These are phyloP conservation scores for Pachysandra terminalis DNA, from an alignment of 164 flowering plant genomes.

Conservation along the genomic window DNA sequence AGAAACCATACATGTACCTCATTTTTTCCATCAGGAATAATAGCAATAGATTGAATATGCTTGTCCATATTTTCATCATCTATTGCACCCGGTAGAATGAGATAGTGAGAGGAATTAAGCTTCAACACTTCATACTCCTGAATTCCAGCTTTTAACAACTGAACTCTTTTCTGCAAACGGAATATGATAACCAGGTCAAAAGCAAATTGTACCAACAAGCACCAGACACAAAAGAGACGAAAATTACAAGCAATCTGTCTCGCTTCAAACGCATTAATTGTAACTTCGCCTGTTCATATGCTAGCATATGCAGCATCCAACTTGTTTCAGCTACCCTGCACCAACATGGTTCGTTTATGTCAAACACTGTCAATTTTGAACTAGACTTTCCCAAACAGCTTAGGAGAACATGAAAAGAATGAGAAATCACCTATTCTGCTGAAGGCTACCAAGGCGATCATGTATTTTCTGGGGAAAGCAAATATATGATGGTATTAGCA, in stretches of 20 bases:
- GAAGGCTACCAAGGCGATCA: conserved; percentile 17
- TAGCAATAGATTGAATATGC: conserved; percentile 12
- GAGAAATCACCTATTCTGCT: conserved; percentile 40
- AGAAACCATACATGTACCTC: conserved; percentile 25
- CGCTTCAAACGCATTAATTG: conserved; percentile 45
- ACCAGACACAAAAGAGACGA: conserved; percentile 3
- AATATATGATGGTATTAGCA: conserved; percentile 10
- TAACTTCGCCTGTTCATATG: conserved; percentile 48
- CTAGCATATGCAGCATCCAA: conserved; percentile 33
- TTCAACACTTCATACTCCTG: conserved; percentile 42
- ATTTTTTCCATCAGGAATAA: conserved; percentile 14
- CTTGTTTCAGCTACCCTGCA: conserved; percentile 57
- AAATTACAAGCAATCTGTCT: conserved; percentile 46
- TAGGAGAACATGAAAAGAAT: not conserved
- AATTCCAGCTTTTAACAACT: conserved; percentile 38
- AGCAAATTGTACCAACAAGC: not conserved
- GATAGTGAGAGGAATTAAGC: conserved; percentile 15
- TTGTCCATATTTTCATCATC: conserved; percentile 19
- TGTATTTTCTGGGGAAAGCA: conserved; percentile 31
- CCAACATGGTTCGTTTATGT: conserved; percentile 6
- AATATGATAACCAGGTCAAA: conserved; percentile 6
- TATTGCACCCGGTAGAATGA: conserved; percentile 9
- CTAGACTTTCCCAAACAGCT: not conserved
- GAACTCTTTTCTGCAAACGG: conserved; percentile 45
- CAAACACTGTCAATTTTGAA: not conserved